Conservation (phyloP, 176 grass and related monocot genomes). For the Ensete ventricosum region DNA sequence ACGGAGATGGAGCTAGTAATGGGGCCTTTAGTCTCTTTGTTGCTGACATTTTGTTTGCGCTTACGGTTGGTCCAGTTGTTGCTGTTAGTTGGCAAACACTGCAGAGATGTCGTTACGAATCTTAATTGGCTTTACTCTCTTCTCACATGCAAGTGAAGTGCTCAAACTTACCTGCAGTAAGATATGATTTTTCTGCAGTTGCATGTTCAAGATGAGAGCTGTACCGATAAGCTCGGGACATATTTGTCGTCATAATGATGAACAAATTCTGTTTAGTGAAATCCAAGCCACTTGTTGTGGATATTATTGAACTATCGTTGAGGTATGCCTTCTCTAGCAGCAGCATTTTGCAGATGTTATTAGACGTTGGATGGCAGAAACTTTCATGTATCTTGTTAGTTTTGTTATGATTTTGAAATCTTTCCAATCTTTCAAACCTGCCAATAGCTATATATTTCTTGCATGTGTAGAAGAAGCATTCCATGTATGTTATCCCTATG, state of each 20-base stretch:
- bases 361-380: no score
- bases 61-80: neutral
- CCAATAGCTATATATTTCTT: no score
- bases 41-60: neutral
- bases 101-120: no score
- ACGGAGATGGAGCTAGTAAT: slow-evolving; percentile 63
- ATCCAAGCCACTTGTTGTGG: neutral
- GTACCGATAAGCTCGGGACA: neutral
- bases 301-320: no score
- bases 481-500: no score
- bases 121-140: no score
- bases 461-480: no score
- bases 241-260: neutral
- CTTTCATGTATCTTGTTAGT: no score
- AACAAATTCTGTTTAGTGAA: neutral
- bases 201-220: neutral
- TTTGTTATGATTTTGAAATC: no score
- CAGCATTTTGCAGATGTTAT: no score
- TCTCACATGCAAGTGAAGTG: neutral
- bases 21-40: neutral
- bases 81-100: neutral
- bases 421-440: no score
- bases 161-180: neutral
- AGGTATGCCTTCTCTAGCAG: no score
- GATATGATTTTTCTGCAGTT: neutral